These are phyloP conservation scores for Penicillium roqueforti DNA, from an alignment of 495 filamentous ascomycete species.

Conservation along the genomic window DNA sequence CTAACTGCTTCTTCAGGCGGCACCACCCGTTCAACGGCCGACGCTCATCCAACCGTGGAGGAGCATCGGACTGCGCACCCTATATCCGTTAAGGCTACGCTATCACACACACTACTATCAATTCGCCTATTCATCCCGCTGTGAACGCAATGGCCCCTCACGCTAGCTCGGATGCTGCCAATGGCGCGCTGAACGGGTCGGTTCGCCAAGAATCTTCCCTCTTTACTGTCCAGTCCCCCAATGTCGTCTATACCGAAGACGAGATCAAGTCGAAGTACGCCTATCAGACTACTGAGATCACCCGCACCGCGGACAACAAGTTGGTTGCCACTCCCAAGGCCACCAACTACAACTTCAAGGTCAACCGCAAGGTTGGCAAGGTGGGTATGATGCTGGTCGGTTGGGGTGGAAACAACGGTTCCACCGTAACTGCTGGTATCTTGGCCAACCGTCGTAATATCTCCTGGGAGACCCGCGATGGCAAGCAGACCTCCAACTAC, in stretches of 20 bases:
- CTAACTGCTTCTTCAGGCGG: slow-evolving; percentile 51
- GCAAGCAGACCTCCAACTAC: slow-evolving; percentile 82
- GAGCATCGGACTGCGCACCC: slow-evolving; percentile 74
- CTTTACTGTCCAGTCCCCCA: slow-evolving; percentile 86
- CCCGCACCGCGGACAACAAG: slow-evolving; percentile 66
- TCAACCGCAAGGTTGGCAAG: slow-evolving; percentile 89
- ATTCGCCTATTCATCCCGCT: slow-evolving; percentile 24
- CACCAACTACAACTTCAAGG: slow-evolving; percentile 94
- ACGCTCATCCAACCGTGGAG: slow-evolving; percentile 84
- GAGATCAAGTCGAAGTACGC: slow-evolving; percentile 94
- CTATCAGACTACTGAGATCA: slow-evolving; percentile 87
- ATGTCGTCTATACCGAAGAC: slow-evolving; percentile 82
- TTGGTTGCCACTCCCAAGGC: slow-evolving; percentile 82
- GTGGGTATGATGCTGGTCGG: slow-evolving; percentile 96
- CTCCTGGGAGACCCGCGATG: slow-evolving; percentile 90
- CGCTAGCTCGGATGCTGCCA: slow-evolving; percentile 63
- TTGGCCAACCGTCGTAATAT: slow-evolving; percentile 87
- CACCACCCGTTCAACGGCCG: slow-evolving; percentile 98
- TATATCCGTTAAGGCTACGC: slow-evolving; percentile 51
- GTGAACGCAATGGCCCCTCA: slow-evolving; percentile 82
- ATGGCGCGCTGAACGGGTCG: slow-evolving; percentile 70
- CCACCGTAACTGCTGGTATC: slow-evolving; percentile 95
- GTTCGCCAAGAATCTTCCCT: slow-evolving; percentile 49
- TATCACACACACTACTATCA: slow-evolving; percentile 11
- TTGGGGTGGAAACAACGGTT: slow-evolving; percentile 97